Conservation (phyloP, 2,329 filamentous ascomycete genomes). For the Ascochyta lentis region DNA sequence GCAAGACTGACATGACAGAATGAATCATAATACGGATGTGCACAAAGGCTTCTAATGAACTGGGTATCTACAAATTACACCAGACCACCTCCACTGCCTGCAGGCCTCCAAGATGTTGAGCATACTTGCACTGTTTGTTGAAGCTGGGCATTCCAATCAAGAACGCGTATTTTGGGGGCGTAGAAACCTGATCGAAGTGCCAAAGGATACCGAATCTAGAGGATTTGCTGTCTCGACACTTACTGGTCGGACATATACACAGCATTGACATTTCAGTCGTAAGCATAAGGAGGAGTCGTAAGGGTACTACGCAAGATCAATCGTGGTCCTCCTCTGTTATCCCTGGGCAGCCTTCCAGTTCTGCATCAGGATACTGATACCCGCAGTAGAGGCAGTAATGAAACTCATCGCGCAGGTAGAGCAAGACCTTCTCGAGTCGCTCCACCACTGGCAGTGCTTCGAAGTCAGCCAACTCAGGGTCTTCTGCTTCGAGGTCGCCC, state of each 20-base stretch:
- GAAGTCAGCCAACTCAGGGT: slow-evolving; percentile 81
- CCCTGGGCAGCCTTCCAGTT: slow-evolving; percentile 90
- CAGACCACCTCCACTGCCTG: neutral
- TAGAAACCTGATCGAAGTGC: neutral
- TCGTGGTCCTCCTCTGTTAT: slow-evolving; percentile 82
- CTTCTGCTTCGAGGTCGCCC: slow-evolving; percentile 77
- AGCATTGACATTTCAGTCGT: neutral
- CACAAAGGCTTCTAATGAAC: neutral
- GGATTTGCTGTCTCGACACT: neutral
- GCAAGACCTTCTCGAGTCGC: slow-evolving; percentile 69
- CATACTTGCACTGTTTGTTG: neutral
- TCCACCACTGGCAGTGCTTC: slow-evolving; percentile 71
- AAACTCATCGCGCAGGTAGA: slow-evolving; percentile 72
- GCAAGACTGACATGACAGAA: neutral
- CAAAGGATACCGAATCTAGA: neutral
- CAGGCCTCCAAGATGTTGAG: neutral
- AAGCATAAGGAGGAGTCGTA: neutral
- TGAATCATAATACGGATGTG: neutral
- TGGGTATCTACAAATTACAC: neutral
- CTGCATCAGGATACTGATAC: slow-evolving; percentile 72
- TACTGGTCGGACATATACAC: slow-evolving; percentile 1
- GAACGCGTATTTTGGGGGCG: too few relatives aligned
- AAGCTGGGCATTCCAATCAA: neutral
- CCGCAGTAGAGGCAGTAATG: slow-evolving; percentile 98
- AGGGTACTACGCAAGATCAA: slow-evolving; percentile 45